phyloP scores from a whole-genome alignment of 495 filamentous ascomycete genomes.

The Pseudoneurospora amorphoporcata region DNA sequence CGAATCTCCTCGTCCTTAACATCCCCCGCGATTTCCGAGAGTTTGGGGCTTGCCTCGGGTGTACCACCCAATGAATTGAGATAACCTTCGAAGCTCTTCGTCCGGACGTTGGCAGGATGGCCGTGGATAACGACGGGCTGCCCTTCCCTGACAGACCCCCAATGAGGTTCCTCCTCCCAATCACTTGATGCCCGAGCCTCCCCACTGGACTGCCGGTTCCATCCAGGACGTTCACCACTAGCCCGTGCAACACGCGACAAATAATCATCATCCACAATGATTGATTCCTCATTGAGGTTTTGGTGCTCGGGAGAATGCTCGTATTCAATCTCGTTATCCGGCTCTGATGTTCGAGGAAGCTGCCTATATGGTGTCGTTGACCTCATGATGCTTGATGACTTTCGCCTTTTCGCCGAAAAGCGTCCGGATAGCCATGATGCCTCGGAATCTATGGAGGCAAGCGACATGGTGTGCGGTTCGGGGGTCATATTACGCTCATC shows the following conservation, averaged over 20 bases:
- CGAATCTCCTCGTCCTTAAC: constrained; percentile 38
- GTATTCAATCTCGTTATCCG: constrained; percentile 11
- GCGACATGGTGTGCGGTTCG: constrained; percentile 45
- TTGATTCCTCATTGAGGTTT: constrained; percentile 44
- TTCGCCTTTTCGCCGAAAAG: constrained; percentile 25
- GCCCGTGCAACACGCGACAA: constrained; percentile 44
- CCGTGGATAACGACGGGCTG: constrained; percentile 29
- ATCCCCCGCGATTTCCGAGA: constrained; percentile 4
- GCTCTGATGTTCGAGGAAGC: constrained; percentile 30
- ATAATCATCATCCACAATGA: constrained; percentile 55
- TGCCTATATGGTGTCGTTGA: constrained; percentile 22
- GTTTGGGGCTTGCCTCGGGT: constrained; percentile 17
- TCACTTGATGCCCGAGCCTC: constrained; percentile 40
- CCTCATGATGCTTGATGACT: constrained; percentile 27
- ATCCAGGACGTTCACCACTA: constrained; percentile 43
- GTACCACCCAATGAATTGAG: constrained; percentile 41
- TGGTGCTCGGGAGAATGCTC: constrained; percentile 8
- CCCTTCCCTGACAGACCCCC: constrained; percentile 32
- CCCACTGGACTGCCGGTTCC: constrained; percentile 33
- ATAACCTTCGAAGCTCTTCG: constrained; percentile 51
- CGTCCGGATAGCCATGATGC: constrained; percentile 82
- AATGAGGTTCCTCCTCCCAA: constrained; percentile 33
- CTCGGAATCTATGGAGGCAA: constrained; percentile 84
- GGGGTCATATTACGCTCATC: constrained; percentile 34
- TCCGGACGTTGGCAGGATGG: constrained; percentile 11